Percentiles rank a stretch among this genome's conserved stretches.
These are phyloP conservation scores for Trichoderma simmonsii DNA, from an alignment of 2,329 filamentous ascomycete genomes.

Conservation along the genomic window DNA sequence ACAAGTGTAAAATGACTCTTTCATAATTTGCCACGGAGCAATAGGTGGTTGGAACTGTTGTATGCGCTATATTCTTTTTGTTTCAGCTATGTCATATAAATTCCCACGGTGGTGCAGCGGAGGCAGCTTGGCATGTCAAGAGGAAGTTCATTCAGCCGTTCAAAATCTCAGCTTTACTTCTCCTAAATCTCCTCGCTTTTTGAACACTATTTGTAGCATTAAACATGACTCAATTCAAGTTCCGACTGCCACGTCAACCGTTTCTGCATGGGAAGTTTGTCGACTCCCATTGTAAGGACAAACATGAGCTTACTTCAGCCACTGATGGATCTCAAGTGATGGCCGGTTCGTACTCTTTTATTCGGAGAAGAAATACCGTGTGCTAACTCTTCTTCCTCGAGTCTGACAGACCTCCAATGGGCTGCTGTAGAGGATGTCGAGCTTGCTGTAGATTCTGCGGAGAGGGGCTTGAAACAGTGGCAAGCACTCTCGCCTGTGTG, in stretches of 20 bases:
- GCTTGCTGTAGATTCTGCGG: not conserved
- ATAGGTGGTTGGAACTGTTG: not conserved
- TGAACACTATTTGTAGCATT: not conserved
- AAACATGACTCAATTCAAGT: not conserved
- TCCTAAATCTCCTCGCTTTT: not conserved
- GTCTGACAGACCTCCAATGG: not conserved
- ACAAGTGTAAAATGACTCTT: not conserved
- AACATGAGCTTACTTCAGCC: not conserved
- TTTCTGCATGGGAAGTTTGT: not conserved
- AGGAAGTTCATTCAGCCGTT: not conserved
- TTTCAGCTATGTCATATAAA: not conserved
- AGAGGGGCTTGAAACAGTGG: not conserved
- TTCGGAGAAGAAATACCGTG: not conserved
- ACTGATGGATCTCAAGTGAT: not conserved
- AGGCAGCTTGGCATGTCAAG: not conserved
- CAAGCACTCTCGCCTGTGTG: not conserved
- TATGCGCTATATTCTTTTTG: not conserved
- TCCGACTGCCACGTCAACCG: not conserved
- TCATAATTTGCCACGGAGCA: not conserved
- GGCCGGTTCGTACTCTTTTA: not conserved
- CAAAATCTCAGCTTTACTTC: not conserved
- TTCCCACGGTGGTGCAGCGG: not conserved
- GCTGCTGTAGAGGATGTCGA: not conserved
- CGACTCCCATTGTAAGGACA: not conserved
- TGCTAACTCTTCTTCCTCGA: not conserved